Evolutionary conservation across 106 monocot genomes (phyloP).

Genomic region (Alisma plantagoaquatica): DNA sequence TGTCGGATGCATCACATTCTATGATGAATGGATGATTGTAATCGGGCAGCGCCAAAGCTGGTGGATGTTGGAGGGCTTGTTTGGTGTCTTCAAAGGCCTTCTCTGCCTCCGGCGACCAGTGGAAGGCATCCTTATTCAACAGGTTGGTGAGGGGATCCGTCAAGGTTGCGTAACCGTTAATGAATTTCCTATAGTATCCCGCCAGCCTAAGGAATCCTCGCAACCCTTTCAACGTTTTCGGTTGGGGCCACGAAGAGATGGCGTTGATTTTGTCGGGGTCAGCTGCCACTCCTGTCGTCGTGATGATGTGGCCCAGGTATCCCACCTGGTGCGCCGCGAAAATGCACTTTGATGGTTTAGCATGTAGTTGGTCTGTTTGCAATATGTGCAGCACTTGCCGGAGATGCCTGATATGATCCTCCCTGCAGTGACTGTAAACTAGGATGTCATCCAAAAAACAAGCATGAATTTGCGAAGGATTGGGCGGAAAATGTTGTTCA

Average conservation of each 20-base stretch:
- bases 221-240: background rate
- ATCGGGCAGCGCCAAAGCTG: background rate
- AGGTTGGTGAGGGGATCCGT: background rate
- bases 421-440: background rate
- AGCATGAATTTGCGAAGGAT: background rate
- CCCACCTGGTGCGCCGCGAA: background rate
- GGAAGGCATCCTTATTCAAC: background rate
- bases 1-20: background rate
- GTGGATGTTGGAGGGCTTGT: background rate
- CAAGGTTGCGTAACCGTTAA: background rate
- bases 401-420: background rate
- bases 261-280: background rate
- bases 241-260: background rate
- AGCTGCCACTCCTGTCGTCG: background rate
- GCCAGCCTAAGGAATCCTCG: background rate
- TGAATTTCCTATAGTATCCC: slow-evolving; percentile 1
- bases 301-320: background rate
- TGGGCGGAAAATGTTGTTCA: too few species aligned
- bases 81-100: background rate
- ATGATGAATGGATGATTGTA: background rate
- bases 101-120: background rate
- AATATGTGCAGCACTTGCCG: slow-evolving; percentile 7
- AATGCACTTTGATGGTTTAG: background rate
- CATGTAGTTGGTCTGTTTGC: slow-evolving; percentile 10
- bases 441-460: slow-evolving; percentile 3